A percentile compares a stretch with the other conserved stretches of the same genome.
Evolutionary conservation across 2,329 filamentous ascomycete species (phyloP).

Genomic region (Colletotrichum navitas): DNA sequence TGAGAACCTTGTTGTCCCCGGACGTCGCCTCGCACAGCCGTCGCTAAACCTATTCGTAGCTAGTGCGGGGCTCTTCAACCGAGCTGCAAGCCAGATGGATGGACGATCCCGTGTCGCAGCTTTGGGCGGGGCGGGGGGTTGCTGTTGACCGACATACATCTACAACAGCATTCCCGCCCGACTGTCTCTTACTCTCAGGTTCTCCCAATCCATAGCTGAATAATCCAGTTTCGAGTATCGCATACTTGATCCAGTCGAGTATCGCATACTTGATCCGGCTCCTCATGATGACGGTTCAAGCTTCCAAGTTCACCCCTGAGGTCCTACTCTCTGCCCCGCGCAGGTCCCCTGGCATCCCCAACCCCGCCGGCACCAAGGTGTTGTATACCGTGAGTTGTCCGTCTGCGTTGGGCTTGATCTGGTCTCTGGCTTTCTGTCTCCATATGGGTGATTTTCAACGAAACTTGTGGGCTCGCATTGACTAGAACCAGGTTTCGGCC

Average conservation of each 20-base stretch:
- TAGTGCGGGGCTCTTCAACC: slow-evolving; percentile 40
- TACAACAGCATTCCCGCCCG: slow-evolving; percentile 9
- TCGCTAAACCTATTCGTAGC: slow-evolving; percentile 36
- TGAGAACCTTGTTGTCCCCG: slow-evolving; percentile 38
- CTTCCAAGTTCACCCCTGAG: slow-evolving; percentile 80
- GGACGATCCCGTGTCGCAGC: slow-evolving; percentile 8
- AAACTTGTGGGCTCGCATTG: slow-evolving; percentile 2
- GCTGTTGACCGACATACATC: slow-evolving; percentile 25
- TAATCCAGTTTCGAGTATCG: not conserved
- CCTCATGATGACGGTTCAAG: slow-evolving; percentile 74
- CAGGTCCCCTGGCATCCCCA: slow-evolving; percentile 78
- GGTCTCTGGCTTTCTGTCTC: not conserved
- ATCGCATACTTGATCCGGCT: not conserved
- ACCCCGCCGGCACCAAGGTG: slow-evolving; percentile 70
- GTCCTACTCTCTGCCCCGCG: slow-evolving; percentile 82
- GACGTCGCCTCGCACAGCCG: slow-evolving; percentile 24
- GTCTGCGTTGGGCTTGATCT: not conserved
- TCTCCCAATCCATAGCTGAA: not conserved
- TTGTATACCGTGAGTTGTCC: slow-evolving; percentile 69
- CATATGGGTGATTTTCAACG: not conserved
- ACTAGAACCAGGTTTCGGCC: slow-evolving; percentile 66
- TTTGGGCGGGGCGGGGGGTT: not conserved
- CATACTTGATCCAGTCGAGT: not conserved
- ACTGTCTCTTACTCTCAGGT: not conserved
- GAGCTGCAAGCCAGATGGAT: slow-evolving; percentile 34